Conservation (phyloP, 768 basidiomycete species). For the Boletus vinaceobasis region DNA sequence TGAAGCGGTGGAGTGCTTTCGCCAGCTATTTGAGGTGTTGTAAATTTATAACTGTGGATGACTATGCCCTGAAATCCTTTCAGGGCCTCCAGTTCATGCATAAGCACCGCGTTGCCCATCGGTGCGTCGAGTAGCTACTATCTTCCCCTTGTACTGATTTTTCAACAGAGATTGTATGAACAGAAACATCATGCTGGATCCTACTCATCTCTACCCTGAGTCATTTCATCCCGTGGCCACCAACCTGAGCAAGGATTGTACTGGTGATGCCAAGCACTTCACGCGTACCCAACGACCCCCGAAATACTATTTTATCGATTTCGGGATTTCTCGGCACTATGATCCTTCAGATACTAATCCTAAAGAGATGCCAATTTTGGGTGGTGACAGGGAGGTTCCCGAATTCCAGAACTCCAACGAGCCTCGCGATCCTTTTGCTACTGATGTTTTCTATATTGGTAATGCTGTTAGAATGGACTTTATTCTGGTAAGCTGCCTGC, state of each 20-base stretch:
- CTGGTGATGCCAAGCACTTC: constrained; percentile 19
- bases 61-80: no score
- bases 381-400: constrained; percentile 42
- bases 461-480: constrained; percentile 36
- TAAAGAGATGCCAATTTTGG: constrained; percentile 28
- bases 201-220: constrained; percentile 21
- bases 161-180: constrained; percentile 24
- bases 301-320: constrained; percentile 37
- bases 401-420: constrained; percentile 30
- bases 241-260: constrained; percentile 13
- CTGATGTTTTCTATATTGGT: constrained; percentile 44
- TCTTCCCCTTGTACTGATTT: no score
- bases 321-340: constrained; percentile 34
- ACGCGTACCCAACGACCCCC: constrained; percentile 30
- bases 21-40: constrained; percentile 30
- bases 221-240: constrained; percentile 25
- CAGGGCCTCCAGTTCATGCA: constrained; percentile 39
- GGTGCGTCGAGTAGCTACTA: neutral
- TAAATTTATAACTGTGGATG: no score
- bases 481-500: constrained; percentile 21
- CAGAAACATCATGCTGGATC: constrained; percentile 35
- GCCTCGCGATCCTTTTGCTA: constrained; percentile 38
- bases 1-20: constrained; percentile 23
- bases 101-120: constrained; percentile 32
- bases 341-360: constrained; percentile 25